These are phyloP conservation scores for Xylaria cubensis DNA, from an alignment of 495 filamentous ascomycete genomes.

Conservation along the genomic window DNA sequence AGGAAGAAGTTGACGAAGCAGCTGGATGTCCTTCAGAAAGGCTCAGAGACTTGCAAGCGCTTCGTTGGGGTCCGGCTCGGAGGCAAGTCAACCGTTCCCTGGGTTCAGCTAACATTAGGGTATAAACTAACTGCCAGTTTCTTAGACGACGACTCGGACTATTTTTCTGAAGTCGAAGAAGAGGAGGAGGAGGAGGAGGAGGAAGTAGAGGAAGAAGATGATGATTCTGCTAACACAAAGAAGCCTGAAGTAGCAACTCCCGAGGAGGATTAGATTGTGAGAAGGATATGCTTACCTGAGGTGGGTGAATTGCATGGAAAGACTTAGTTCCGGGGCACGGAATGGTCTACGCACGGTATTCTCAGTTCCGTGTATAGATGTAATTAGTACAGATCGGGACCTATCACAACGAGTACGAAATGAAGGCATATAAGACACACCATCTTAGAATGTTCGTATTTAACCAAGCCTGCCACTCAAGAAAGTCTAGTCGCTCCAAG, in stretches of 20 bases:
- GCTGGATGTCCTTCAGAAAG: slow-evolving; percentile 56
- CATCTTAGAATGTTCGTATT: not conserved
- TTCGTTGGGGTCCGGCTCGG: slow-evolving; percentile 38
- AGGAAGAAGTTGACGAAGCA: slow-evolving; percentile 61
- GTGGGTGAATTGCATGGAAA: too few relatives aligned
- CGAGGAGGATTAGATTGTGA: not conserved
- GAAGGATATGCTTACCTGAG: not conserved
- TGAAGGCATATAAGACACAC: not conserved
- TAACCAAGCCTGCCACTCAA: not conserved
- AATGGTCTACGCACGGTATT: too few relatives aligned
- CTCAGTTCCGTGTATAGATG: too few relatives aligned
- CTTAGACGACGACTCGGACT: slow-evolving; percentile 18
- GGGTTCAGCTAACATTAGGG: not conserved
- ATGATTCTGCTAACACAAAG: not conserved
- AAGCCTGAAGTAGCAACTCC: not conserved
- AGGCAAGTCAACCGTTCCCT: slow-evolving; percentile 19
- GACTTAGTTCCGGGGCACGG: too few relatives aligned
- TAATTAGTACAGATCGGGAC: too few relatives aligned
- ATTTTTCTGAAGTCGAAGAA: not conserved
- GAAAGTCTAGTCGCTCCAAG: not conserved
- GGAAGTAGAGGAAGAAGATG: not conserved
- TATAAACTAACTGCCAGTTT: not conserved
- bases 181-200: slow-evolving; percentile 2
- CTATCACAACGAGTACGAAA: not conserved
- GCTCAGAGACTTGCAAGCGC: slow-evolving; percentile 56